Conservation (phyloP, 805 yeast genomes). For the Jamesozyma jinghongensis region DNA sequence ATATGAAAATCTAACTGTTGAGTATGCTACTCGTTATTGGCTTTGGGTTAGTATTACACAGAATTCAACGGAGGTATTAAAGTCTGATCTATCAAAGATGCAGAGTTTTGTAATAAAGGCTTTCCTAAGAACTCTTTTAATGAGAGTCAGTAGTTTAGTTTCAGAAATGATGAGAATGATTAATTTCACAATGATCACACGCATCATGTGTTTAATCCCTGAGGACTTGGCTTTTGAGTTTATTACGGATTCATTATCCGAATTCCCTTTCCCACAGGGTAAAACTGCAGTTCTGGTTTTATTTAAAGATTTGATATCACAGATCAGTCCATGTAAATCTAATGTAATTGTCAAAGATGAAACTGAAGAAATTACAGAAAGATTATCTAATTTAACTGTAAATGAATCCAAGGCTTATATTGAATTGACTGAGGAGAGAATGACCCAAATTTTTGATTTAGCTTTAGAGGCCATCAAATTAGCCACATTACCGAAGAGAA, state of each 20-base stretch:
- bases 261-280: constrained; percentile 56
- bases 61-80: constrained; percentile 14
- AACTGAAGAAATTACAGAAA: neutral
- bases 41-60: constrained; percentile 30
- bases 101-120: constrained; percentile 30
- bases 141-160: constrained; percentile 30
- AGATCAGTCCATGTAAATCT: constrained; percentile 14
- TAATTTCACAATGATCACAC: constrained; percentile 53
- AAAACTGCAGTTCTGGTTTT: constrained; percentile 56
- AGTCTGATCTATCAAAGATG: constrained; percentile 12
- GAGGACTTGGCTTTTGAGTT: constrained; percentile 52
- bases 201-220: constrained; percentile 48
- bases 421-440: constrained; percentile 34
- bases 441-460: constrained; percentile 31
- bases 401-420: constrained; percentile 29
- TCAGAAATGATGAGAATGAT: constrained; percentile 35
- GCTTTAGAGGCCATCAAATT: constrained; percentile 10
- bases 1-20: constrained; percentile 16
- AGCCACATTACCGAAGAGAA: constrained; percentile 17
- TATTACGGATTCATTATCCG: constrained; percentile 50
- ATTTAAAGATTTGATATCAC: constrained; percentile 54
- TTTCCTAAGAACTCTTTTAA: constrained; percentile 37
- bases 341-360: neutral
- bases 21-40: constrained; percentile 30
- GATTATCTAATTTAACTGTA: constrained; percentile 4